Conservation (phyloP, 2,329 filamentous ascomycete genomes). For the Phaeosphaeriaceae sp. region DNA sequence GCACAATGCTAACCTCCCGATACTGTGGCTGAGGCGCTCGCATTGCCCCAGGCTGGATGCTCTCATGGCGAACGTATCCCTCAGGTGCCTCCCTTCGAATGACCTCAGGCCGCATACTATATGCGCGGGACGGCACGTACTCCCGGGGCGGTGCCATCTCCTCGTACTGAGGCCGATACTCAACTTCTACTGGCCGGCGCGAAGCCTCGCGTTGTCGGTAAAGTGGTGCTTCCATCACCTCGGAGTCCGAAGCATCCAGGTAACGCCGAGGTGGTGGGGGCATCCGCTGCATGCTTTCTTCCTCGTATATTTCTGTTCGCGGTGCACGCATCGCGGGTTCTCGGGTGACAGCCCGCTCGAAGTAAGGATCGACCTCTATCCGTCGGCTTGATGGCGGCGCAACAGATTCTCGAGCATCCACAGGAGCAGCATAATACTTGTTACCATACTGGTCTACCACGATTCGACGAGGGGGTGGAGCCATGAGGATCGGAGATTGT, state of each 20-base stretch:
- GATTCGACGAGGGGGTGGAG: constrained; percentile 66
- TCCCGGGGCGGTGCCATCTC: constrained; percentile 47
- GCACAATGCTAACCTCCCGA: constrained; percentile 52
- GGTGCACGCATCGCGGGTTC: constrained; percentile 59
- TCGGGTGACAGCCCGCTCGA: constrained; percentile 68
- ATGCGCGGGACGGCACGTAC: constrained; percentile 41
- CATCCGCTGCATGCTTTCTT: constrained; percentile 47
- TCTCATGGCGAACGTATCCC: constrained; percentile 48
- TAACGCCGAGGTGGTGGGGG: constrained; percentile 57
- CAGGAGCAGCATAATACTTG: constrained; percentile 71
- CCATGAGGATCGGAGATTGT: constrained; percentile 52
- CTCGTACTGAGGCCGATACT: constrained; percentile 45
- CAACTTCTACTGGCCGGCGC: constrained; percentile 53
- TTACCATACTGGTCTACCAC: constrained; percentile 84
- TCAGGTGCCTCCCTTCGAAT: constrained; percentile 43
- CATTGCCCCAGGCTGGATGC: constrained; percentile 49
- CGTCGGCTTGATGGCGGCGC: constrained; percentile 58
- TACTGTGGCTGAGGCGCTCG: constrained; percentile 44
- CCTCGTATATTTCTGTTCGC: constrained; percentile 58
- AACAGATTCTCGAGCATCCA: constrained; percentile 60
- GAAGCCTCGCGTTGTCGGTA: constrained; percentile 67
- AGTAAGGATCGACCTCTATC: constrained; percentile 65
- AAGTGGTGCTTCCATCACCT: constrained; percentile 59
- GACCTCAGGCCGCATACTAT: constrained; percentile 50
- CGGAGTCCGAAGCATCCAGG: constrained; percentile 68